Evolutionary conservation across 352 stramenopile genomes (phyloP), one percentile per base, ranked within the genome.

Genomic region (Phytophthora cactorum): DNA sequence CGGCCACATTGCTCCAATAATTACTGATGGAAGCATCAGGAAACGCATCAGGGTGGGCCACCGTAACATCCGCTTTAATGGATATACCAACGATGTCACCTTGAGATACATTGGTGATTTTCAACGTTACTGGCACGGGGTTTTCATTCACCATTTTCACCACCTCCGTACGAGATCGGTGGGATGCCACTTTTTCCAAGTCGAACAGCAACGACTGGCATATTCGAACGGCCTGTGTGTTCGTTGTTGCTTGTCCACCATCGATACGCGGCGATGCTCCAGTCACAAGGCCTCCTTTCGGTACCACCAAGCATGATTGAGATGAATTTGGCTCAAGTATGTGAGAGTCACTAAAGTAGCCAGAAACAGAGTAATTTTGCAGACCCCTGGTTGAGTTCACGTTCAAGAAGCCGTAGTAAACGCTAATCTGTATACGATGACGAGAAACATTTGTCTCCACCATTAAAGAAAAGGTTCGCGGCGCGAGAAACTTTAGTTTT

Each of bases 141-240:
- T 88, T 88, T 38, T 70, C 32, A 55, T 89, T 91, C 5, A 50
- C 75, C 27, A 89, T 59, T 41, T 67, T 72, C 17, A 91, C 50
- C n/a, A 74, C 60, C 9, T 86, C 74, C 2, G 56, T 70, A 22
- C 64, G 70, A 32, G 51, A 52, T 4, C 53, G 70, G 22, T 65
- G 47, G 7, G 52, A 59, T n/a, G 77, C 74, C 22, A 90, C 61
- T 25, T 76, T 79, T 4, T 75, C 78, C 27, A 90, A 54, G 17
- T 86, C 66, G 28, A 90, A 68, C 5, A 81, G 15, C 14, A 88
- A 38, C 6, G 72, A 75, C 9, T 81, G 69, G 47, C 81, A 91
- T 11, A 79, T 43, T 49, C 63, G 45, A 47, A 69, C 66, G 52
- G 50, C 51, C 22, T 67, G 51, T 6, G 34, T 71, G 29, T 64